A percentile compares a stretch with the other conserved stretches of the same genome.
phyloP scores from a whole-genome alignment of 306 rosid species.

The Begonia loranthoides region DNA sequence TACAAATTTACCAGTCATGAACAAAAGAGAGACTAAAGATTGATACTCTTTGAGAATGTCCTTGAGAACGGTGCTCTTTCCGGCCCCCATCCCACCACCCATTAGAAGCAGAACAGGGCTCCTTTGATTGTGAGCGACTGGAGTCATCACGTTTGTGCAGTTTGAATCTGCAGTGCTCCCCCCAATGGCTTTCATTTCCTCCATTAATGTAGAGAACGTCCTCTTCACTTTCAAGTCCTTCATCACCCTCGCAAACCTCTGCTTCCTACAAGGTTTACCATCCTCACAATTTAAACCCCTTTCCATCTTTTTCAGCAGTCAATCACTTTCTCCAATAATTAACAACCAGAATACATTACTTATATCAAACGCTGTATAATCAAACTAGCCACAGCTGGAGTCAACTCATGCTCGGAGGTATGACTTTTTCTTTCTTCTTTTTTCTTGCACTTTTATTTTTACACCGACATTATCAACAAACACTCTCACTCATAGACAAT shows the following conservation, averaged over 20 bases:
- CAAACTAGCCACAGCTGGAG: no score
- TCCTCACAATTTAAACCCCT: no score
- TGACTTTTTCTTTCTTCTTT: no score
- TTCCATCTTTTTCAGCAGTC: no score
- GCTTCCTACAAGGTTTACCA: conserved; percentile 25
- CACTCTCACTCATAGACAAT: no score
- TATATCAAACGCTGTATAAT: no score
- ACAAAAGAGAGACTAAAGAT: not conserved
- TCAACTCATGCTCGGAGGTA: no score
- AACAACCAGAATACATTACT: no score
- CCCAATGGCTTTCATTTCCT: conserved; percentile 61
- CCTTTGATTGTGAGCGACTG: conserved; percentile 36
- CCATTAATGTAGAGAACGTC: conserved; percentile 58
- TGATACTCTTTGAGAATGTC: conserved; percentile 54
- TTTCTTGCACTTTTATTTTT: no score
- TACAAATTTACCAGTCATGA: not conserved
- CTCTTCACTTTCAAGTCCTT: conserved; percentile 48
- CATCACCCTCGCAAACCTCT: conserved; percentile 50
- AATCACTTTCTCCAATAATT: no score
- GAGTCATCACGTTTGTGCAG: conserved; percentile 32
- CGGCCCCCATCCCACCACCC: conserved; percentile 99
- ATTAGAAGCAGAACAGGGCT: conserved; percentile 77
- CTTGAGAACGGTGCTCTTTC: conserved; percentile 93
- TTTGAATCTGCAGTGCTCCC: conserved; percentile 19
- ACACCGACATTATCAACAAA: no score